Evolutionary conservation across 495 filamentous ascomycete genomes (phyloP).

Genomic region (Penicillium goetzii): DNA sequence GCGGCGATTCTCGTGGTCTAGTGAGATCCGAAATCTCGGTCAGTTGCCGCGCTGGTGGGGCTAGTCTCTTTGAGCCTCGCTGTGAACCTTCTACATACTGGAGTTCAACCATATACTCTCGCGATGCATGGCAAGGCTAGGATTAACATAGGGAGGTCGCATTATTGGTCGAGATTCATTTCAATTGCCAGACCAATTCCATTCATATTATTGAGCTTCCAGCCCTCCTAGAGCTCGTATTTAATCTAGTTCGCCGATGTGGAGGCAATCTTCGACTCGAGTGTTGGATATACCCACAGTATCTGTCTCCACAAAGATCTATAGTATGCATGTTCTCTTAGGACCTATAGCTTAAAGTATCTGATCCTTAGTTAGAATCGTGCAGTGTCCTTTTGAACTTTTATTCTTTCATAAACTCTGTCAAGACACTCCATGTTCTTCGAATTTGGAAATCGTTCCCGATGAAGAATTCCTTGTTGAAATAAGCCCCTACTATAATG

Average conservation of each 20-base stretch:
- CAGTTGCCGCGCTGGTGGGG: not conserved
- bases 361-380: not conserved
- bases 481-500: not conserved
- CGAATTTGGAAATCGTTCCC: not conserved
- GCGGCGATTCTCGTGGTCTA: not conserved
- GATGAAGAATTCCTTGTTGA: not conserved
- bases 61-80: not conserved
- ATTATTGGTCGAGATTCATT: too few relatives aligned
- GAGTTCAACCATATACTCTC: not conserved
- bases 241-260: not conserved
- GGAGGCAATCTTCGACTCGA: not conserved
- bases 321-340: not conserved
- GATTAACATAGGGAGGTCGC: too few relatives aligned
- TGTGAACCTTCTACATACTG: not conserved
- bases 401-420: too few relatives aligned
- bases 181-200: not conserved
- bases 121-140: not conserved
- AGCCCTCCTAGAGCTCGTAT: not conserved
- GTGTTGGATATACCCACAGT: too few relatives aligned
- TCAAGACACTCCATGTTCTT: not conserved
- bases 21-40: not conserved
- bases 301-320: not conserved
- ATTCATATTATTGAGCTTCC: not conserved
- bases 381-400: not conserved
- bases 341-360: too few relatives aligned